Percentiles rank a stretch among this genome's conserved stretches.
Conservation (phyloP, 2,329 filamentous ascomycete genomes). For the Cyphellophora europaea region DNA sequence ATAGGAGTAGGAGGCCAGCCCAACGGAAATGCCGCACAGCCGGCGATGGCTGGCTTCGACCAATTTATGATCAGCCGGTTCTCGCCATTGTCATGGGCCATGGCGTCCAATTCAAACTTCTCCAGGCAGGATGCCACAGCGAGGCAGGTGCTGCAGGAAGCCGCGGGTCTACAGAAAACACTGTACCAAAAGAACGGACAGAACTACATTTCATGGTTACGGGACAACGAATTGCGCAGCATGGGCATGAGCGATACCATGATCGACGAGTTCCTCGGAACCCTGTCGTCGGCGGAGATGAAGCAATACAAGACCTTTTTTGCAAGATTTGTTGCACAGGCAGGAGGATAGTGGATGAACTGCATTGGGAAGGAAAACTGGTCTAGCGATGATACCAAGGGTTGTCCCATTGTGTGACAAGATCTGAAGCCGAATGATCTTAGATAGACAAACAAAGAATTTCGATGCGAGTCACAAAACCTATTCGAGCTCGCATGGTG, state of each 20-base stretch:
- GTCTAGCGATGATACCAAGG: too few relatives aligned
- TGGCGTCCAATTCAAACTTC: conserved; percentile 71
- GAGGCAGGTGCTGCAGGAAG: conserved; percentile 78
- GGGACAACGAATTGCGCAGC: conserved; percentile 33
- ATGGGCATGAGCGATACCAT: conserved; percentile 38
- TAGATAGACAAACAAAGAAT: neutral
- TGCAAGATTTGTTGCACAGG: conserved; percentile 23
- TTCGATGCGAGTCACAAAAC: too few relatives aligned
- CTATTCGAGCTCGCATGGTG: too few relatives aligned
- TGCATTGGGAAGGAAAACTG: too few relatives aligned
- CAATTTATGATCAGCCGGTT: conserved; percentile 83
- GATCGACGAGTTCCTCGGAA: conserved; percentile 37
- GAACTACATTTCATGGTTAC: conserved; percentile 54
- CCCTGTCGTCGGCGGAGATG: conserved; percentile 33
- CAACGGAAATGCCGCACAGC: conserved; percentile 25
- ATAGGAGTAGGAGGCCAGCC: conserved; percentile 28
- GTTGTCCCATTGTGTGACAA: neutral
- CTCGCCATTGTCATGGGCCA: conserved; percentile 81
- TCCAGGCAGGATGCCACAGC: conserved; percentile 80
- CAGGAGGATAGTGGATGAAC: conserved; percentile 11
- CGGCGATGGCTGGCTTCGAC: conserved; percentile 73
- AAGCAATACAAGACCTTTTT: conserved; percentile 41
- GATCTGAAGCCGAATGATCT: neutral
- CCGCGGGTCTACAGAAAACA: conserved; percentile 74
- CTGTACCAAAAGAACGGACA: conserved; percentile 87